Conservation (phyloP, 306 rosid species). For the Ochetophila trinervis region DNA sequence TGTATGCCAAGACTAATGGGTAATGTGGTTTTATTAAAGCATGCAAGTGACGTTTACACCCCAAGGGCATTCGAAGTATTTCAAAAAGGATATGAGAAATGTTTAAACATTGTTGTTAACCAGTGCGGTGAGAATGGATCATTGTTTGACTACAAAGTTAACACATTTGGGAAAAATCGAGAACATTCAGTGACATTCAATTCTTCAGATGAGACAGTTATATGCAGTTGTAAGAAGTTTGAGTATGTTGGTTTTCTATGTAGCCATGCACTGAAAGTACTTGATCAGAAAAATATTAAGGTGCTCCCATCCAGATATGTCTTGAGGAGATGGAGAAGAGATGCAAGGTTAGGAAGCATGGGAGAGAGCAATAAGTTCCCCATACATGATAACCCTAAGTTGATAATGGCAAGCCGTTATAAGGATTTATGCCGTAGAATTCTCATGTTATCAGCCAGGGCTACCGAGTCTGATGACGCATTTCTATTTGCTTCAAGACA, state of each 20-base stretch:
- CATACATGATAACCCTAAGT: conserved; percentile 38
- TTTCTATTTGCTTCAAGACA: conserved; percentile 41
- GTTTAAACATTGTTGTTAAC: conserved; percentile 56
- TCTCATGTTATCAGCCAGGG: conserved; percentile 51
- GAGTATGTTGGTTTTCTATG: conserved; percentile 60
- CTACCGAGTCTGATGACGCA: conserved; percentile 58
- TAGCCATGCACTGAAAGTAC: conserved; percentile 64
- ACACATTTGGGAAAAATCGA: conserved; percentile 44
- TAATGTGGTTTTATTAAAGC: conserved; percentile 51
- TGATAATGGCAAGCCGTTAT: conserved; percentile 45
- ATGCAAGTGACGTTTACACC: conserved; percentile 47
- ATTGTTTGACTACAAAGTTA: conserved; percentile 44
- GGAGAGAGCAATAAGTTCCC: conserved; percentile 29
- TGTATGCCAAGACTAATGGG: conserved; percentile 56
- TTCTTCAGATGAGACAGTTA: conserved; percentile 44
- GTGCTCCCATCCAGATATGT: conserved; percentile 52
- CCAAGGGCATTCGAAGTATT: conserved; percentile 61
- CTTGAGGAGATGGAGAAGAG: conserved; percentile 59
- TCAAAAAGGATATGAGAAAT: conserved; percentile 55
- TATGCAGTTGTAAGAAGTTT: conserved; percentile 59
- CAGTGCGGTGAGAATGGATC: conserved; percentile 38
- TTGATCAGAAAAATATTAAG: conserved; percentile 58
- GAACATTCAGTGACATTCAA: conserved; percentile 43
- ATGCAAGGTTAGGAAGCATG: conserved; percentile 42
- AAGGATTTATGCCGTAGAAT: conserved; percentile 47